A percentile compares a stretch with the other conserved stretches of the same genome.
Conservation (phyloP, 2,329 filamentous ascomycete species). For the Tothia fuscella region DNA sequence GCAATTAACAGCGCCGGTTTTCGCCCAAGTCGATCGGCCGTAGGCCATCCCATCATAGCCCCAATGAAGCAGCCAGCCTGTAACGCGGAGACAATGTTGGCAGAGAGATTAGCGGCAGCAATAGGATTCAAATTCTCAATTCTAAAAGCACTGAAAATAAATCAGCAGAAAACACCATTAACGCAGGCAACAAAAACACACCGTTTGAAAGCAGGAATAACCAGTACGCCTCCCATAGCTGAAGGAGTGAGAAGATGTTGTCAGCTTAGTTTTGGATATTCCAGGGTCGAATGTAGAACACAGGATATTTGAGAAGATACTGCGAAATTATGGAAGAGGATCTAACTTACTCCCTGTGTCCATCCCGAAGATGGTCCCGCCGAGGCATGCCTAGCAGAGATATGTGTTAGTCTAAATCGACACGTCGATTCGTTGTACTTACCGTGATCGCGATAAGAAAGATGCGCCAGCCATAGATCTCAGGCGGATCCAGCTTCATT, state of each 20-base stretch:
- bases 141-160: not conserved
- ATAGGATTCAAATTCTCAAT: constrained; percentile 42
- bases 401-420: constrained; percentile 8
- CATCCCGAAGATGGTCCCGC: constrained; percentile 56
- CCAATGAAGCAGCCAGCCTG: constrained; percentile 58
- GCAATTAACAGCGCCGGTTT: constrained; percentile 43
- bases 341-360: constrained; percentile 41
- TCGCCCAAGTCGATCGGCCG: constrained; percentile 45
- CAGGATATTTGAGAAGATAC: not conserved
- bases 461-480: constrained; percentile 60
- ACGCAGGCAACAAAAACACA: constrained; percentile 25
- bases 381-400: constrained; percentile 44
- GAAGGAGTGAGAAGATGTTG: not conserved
- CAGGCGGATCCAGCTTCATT: constrained; percentile 53
- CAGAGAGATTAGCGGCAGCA: constrained; percentile 35
- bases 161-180: not conserved
- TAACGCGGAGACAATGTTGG: constrained; percentile 60
- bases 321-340: not conserved
- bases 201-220: constrained; percentile 45
- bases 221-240: constrained; percentile 45
- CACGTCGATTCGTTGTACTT: constrained; percentile 14
- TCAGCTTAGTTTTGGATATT: not conserved
- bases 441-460: constrained; percentile 50
- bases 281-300: not conserved
- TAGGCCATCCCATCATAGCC: constrained; percentile 44